phyloP scores from a whole-genome alignment of 768 basidiomycete genomes.

The Butyriboletus loyo region DNA sequence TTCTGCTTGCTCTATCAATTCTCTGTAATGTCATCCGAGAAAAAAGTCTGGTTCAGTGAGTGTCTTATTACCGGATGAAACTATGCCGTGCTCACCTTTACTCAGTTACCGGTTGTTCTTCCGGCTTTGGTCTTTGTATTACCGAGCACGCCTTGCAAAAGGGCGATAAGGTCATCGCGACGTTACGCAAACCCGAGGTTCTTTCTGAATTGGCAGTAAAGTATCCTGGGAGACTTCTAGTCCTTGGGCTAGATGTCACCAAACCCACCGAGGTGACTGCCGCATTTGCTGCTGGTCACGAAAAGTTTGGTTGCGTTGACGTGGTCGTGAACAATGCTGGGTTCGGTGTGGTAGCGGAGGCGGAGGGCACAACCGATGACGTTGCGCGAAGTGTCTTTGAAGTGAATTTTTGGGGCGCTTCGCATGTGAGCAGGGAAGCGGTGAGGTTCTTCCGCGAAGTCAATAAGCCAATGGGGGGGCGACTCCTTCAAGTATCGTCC shows the following conservation, averaged over 20 bases:
- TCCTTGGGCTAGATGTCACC: conserved; percentile 41
- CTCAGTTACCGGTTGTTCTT: conserved; percentile 40
- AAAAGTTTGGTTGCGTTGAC: conserved; percentile 30
- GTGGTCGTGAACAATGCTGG: conserved; percentile 32
- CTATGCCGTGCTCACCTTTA: neutral
- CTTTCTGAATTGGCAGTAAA: conserved; percentile 25
- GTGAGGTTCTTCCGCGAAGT: conserved; percentile 21
- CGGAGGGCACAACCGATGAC: conserved; percentile 34
- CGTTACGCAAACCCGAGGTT: conserved; percentile 38
- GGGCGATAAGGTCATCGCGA: conserved; percentile 42
- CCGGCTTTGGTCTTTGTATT: conserved; percentile 38
- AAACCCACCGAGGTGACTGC: conserved; percentile 26
- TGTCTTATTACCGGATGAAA: neutral
- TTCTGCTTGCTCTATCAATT: neutral
- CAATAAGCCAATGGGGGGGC: conserved; percentile 35
- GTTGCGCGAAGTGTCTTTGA: conserved; percentile 38
- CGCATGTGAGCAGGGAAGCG: conserved; percentile 37
- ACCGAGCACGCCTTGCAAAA: conserved; percentile 30
- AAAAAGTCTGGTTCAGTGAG: conserved; percentile 25
- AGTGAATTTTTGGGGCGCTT: conserved; percentile 46
- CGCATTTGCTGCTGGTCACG: conserved; percentile 33
- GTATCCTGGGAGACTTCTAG: conserved; percentile 32
- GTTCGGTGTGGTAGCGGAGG: conserved; percentile 27
- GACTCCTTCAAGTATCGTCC: conserved; percentile 37
- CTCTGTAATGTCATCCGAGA: neutral